Percentiles rank a stretch among this genome's conserved stretches.
Conservation (phyloP, 2,329 filamentous ascomycete genomes). For the Cordyceps cateniannulata region DNA sequence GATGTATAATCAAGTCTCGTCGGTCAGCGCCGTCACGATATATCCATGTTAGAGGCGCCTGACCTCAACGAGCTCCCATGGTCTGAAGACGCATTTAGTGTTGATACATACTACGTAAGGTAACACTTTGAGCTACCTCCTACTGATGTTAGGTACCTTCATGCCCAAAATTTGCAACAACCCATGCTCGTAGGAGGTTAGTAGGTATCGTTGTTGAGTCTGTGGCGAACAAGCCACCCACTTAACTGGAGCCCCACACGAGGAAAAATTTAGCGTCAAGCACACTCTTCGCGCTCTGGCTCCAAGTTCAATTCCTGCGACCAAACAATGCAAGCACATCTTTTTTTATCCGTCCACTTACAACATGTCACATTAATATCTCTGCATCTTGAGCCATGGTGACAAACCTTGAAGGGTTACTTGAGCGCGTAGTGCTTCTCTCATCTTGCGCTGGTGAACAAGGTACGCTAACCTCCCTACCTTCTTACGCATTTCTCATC, state of each 20-base stretch:
- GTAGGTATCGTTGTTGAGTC: too few relatives aligned
- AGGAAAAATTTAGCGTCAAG: background rate
- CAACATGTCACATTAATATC: background rate
- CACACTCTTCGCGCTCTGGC: constrained; percentile 5
- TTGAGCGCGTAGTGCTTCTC: constrained; percentile 29
- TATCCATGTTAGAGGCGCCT: background rate
- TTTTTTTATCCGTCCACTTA: constrained; percentile 2
- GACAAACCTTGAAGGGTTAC: constrained; percentile 33
- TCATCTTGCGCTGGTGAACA: constrained; percentile 33
- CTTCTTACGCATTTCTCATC: background rate
- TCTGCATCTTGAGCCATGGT: constrained; percentile 22
- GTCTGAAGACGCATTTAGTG: too few relatives aligned
- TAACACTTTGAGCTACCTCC: too few relatives aligned
- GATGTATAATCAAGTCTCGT: background rate
- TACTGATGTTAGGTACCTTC: too few relatives aligned
- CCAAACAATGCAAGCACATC: background rate
- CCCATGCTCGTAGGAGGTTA: too few relatives aligned
- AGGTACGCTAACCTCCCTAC: constrained; percentile 21
- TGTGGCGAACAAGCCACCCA: too few relatives aligned
- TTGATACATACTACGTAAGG: too few relatives aligned
- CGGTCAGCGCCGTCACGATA: background rate
- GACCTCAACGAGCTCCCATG: too few relatives aligned
- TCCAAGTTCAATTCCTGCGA: constrained; percentile 12
- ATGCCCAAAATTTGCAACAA: too few relatives aligned
- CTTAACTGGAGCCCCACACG: too few relatives aligned